Percentiles rank a stretch among this genome's conserved stretches.
phyloP scores from a whole-genome alignment of 257 asterid genomes.

The Jacaranda copaia region DNA sequence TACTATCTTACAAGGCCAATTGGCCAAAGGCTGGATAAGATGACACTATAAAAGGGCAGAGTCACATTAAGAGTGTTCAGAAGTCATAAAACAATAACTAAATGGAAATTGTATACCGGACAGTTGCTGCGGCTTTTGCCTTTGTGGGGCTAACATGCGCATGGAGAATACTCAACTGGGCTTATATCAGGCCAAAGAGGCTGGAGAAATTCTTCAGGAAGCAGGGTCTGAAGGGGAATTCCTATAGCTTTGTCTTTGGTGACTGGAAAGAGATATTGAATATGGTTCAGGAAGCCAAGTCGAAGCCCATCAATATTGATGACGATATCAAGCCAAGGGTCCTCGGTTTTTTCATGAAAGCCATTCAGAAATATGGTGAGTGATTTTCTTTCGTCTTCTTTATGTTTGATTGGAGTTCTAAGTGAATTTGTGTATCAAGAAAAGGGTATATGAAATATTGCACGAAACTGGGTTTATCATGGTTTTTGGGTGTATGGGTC shows the following conservation, averaged over 20 bases:
- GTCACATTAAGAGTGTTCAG: neutral
- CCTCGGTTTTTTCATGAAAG: slow-evolving; percentile 23
- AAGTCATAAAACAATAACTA: neutral
- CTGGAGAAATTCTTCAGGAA: slow-evolving; percentile 43
- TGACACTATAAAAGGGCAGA: neutral
- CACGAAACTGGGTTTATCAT: neutral
- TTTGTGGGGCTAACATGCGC: slow-evolving; percentile 17
- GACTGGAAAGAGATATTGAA: slow-evolving; percentile 46
- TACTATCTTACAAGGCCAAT: too few species aligned
- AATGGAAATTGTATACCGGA: slow-evolving; percentile 32
- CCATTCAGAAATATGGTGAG: slow-evolving; percentile 47
- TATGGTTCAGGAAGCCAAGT: slow-evolving; percentile 32
- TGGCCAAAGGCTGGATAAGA: too few species aligned
- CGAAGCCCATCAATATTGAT: slow-evolving; percentile 48
- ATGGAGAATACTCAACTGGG: slow-evolving; percentile 56
- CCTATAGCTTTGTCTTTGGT: slow-evolving; percentile 49
- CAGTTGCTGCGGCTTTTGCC: slow-evolving; percentile 3
- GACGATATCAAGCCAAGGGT: slow-evolving; percentile 48
- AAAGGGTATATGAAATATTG: neutral
- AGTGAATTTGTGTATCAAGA: neutral
- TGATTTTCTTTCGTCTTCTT: neutral
- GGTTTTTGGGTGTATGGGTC: neutral
- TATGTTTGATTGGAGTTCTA: neutral
- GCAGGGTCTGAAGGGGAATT: slow-evolving; percentile 59
- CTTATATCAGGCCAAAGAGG: slow-evolving; percentile 49